These are phyloP conservation scores for Alternaria ethzedia DNA, from an alignment of 2,329 filamentous ascomycete genomes.

Conservation along the genomic window DNA sequence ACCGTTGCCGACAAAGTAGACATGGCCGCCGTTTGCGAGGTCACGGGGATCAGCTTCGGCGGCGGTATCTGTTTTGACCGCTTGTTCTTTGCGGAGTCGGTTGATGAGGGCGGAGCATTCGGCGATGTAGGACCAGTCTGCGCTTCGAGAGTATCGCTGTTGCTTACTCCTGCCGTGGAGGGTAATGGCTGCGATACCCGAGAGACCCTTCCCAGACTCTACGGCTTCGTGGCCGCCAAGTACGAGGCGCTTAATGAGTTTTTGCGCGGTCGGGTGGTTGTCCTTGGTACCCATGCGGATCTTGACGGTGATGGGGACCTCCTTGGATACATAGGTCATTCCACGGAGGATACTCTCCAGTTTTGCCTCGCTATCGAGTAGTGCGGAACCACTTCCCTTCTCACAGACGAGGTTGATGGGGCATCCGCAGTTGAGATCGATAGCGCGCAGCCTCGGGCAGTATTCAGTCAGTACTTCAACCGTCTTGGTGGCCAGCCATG, in stretches of 20 bases:
- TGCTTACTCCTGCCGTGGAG: slow-evolving; percentile 92
- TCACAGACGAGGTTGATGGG: slow-evolving; percentile 94
- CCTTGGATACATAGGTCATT: slow-evolving; percentile 92
- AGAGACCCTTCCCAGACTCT: slow-evolving; percentile 65
- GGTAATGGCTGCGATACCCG: slow-evolving; percentile 90
- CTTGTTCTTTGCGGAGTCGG: slow-evolving; percentile 73
- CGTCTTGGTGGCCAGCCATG: slow-evolving; percentile 87
- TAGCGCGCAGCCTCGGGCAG: slow-evolving; percentile 82
- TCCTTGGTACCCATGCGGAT: slow-evolving; percentile 90
- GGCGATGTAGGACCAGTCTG: slow-evolving; percentile 95
- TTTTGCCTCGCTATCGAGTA: slow-evolving; percentile 87
- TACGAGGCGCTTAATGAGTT: slow-evolving; percentile 81
- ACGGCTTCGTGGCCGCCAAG: slow-evolving; percentile 78
- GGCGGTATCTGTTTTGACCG: slow-evolving; percentile 74
- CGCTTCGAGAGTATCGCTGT: slow-evolving; percentile 88
- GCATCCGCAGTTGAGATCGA: slow-evolving; percentile 96
- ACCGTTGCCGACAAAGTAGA: slow-evolving; percentile 95
- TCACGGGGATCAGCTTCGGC: slow-evolving; percentile 77
- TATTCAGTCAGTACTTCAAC: slow-evolving; percentile 79
- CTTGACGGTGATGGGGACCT: slow-evolving; percentile 92
- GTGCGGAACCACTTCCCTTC: slow-evolving; percentile 84
- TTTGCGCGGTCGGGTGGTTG: slow-evolving; percentile 77
- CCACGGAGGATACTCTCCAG: slow-evolving; percentile 93
- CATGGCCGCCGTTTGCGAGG: slow-evolving; percentile 69
- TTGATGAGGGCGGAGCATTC: slow-evolving; percentile 87